Evolutionary conservation across 2,329 filamentous ascomycete species (phyloP), one percentile per base, ranked within the genome.

Genomic region (Paecilomyces sp.): DNA sequence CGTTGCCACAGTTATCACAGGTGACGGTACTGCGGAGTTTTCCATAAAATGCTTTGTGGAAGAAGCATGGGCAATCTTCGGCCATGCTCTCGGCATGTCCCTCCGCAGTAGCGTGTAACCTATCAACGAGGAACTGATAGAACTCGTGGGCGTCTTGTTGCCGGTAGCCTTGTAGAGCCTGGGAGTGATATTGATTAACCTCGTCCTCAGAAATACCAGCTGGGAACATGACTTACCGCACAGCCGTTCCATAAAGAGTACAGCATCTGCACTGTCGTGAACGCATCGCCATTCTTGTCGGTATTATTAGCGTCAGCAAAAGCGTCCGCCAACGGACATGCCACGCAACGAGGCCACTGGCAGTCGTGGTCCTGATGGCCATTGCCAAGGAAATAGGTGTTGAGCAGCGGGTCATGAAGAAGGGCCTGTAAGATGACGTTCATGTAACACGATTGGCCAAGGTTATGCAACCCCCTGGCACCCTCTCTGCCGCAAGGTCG

Each of bases 81-180:
- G 72, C 70, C 51, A 73, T 68, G 66, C 79, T 83, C 69, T 86
- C 88, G 47, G 84, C 83, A 64, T 90, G 87, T 13, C 87, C 87
- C 66, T 92, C 94, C 50, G 91, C 80, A 9, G 78, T 84, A 70
- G 89, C 86, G 71, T 97, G 93, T 15, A 99, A 82, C 67, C 94
- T 90, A 77, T 97, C 93, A 36, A 95, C 88, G 34, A 97, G 84
- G 70, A 96, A 97, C 72, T 96, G 92, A 74, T 97, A 95, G 76
- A 96, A 97, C 73, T 97, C 93, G 71, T 97, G 93, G 0, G 93
- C 93, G 71, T 97, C 93, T 77, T 97, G 93, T 75, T 97, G 93
- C 68, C 92, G 91, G 68, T 95, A 96, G 11, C 92, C 94, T 1
- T 93, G 91, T 24, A 92, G 81, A 62, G 89, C 87, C 75, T 90